A percentile compares a stretch with the other conserved stretches of the same genome.
Evolutionary conservation across 768 basidiomycete genomes (phyloP).

Genomic region (Dioszegia aurantiaca): DNA sequence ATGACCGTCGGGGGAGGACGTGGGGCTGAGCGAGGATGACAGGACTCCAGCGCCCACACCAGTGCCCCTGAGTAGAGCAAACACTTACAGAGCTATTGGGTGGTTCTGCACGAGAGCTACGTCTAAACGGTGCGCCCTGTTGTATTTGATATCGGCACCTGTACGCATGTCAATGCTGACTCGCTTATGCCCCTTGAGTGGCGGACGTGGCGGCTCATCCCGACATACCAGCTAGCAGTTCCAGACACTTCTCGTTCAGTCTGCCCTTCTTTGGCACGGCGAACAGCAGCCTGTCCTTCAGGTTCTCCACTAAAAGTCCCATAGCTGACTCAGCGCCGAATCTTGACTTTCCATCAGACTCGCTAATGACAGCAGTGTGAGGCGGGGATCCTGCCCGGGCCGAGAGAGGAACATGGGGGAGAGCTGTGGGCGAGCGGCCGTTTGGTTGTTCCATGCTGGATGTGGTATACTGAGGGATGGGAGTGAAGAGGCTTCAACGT

Average conservation of each 20-base stretch:
- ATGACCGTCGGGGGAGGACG: no score
- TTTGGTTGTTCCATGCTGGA: conserved; percentile 10
- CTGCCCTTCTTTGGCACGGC: conserved; percentile 99
- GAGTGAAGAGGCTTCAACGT: no score
- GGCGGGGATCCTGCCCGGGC: conserved; percentile 6
- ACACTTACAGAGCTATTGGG: conserved; percentile 79
- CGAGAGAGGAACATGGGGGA: conserved; percentile 10
- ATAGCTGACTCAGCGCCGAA: conserved; percentile 52
- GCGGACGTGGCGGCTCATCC: background rate
- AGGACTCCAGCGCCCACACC: no score
- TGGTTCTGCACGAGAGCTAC: conserved; percentile 92
- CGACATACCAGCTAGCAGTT: conserved; percentile 71
- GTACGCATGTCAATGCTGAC: background rate
- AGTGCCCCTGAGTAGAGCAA: background rate
- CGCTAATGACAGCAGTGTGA: background rate
- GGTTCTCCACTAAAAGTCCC: conserved; percentile 66
- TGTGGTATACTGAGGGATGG: background rate
- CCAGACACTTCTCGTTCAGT: conserved; percentile 83
- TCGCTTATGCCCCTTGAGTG: background rate
- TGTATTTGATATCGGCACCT: conserved; percentile 87
- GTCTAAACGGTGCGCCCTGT: conserved; percentile 79
- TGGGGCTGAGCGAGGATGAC: no score
- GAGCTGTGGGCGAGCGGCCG: background rate
- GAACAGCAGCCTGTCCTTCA: conserved; percentile 83
- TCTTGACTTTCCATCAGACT: conserved; percentile 23